Base-by-base conservation (phyloP, 1,284 basidiomycete genomes). In the Chondrostereum purpureum region DNA sequence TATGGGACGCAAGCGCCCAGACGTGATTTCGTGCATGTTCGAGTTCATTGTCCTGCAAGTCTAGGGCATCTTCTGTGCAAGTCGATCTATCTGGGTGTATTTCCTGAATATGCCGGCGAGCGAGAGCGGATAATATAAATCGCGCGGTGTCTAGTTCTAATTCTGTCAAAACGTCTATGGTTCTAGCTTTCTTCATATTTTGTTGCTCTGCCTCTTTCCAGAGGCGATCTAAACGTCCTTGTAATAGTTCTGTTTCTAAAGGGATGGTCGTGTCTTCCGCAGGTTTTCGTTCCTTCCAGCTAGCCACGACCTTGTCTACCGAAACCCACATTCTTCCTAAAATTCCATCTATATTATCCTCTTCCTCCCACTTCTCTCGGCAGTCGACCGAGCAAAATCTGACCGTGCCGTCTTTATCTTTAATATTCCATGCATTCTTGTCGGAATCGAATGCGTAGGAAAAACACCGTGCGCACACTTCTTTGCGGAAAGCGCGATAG, bases 381-480 rank as follows among this genome's bases (percentile, higher is more conserved):
- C 80, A 83, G 8, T 45, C 48, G 11, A 64, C 63, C 20, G 66
- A 67, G 56, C 80, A 83, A 54, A 83, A 83, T 68, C 71, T 77
- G 6, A 75, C 61, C 0, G 73, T 71, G 4, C 65, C 58, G 14
- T 60, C 58, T 17, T 57, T 64, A 48, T 59, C 59, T 45, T 61
- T 66, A 50, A 75, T 55, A 37, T 54, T 66, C 77, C 76, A 77
- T 8, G 67, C 61, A 41, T 60, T 66, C 51, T 60, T 60, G 19
- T 61, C 55, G 31, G 60, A 57, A 42, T 76, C 77, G 47, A 73
- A 72, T 23, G 78, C 68, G 53, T 83, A 81, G 31, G 69, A 65
- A 56, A 79, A 83, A 58, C 81, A 84, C 54, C 73, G 64, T 10
- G 70, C 73, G 51, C 81, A 84, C 42, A 81, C 77, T 57, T 81